Conservation (phyloP, 1,139 yeast genomes). For the Arxiozyma telluris region DNA sequence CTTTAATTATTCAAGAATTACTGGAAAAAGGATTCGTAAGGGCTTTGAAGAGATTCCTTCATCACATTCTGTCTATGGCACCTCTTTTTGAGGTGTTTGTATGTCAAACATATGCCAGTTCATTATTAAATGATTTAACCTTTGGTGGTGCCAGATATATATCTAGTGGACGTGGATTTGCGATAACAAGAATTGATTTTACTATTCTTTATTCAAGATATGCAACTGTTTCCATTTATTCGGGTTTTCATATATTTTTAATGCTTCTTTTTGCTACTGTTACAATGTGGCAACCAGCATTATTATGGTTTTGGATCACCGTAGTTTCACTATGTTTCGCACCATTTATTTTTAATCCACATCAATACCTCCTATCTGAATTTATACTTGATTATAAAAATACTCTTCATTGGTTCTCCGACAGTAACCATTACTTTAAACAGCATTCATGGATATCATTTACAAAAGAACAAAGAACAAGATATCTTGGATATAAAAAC, state of each 20-base stretch:
- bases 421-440: conserved; percentile 50
- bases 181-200: conserved; percentile 59
- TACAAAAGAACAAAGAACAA: conserved; percentile 45
- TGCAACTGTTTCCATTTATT: conserved; percentile 54
- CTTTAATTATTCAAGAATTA: conserved; percentile 68
- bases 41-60: conserved; percentile 49
- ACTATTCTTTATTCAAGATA: conserved; percentile 53
- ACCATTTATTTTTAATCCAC: conserved; percentile 80
- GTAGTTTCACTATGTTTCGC: conserved; percentile 63
- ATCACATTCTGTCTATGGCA: conserved; percentile 63
- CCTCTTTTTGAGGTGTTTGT: conserved; percentile 85
- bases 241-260: conserved; percentile 52
- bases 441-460: conserved; percentile 54
- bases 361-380: conserved; percentile 62
- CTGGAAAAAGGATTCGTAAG: conserved; percentile 66
- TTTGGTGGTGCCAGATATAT: conserved; percentile 81
- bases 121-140: conserved; percentile 57
- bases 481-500: conserved; percentile 58
- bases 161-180: conserved; percentile 81
- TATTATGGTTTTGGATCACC: conserved; percentile 80
- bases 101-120: conserved; percentile 71
- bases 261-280: conserved; percentile 54
- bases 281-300: conserved; percentile 67
- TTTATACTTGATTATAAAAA: conserved; percentile 66
- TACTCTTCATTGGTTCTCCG: conserved; percentile 56